Base-by-base conservation (phyloP, 2,329 filamentous ascomycete genomes). In the Penicillium crustosum region DNA sequence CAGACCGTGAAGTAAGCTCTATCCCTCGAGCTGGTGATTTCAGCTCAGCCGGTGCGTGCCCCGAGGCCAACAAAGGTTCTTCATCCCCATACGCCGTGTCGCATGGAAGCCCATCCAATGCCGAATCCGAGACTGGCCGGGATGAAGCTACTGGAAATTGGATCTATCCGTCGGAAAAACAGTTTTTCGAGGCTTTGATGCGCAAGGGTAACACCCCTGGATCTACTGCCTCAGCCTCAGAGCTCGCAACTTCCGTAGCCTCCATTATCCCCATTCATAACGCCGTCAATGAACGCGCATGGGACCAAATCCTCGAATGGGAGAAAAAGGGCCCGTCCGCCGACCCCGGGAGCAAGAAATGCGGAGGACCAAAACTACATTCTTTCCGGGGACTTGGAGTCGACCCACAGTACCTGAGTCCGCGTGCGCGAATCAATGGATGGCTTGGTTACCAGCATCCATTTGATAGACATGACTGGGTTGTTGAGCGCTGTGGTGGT, bases 131-230 rank as follows among this genome's bases (percentile, higher is more conserved):
- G 72, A 89, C 88, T 0, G 89, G 89, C 61, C 82, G 86, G 23
- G 87, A 91, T 68, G 79, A 82, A 50, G 73, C 78, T 38, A 85
- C 85, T 0, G 93, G 93, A 0, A 96, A 97, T 74, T 99, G 94
- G 94, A 88, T 99, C 60, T 99, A 99, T 76, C 94, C 94, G 0
- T 94, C 90, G 0, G 93, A 97, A 75, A 89, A 90, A 71, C 96
- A 97, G 87, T 99, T 99, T 81, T 97, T 97, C 78, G 90, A 96
- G 48, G 94, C 94, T 44, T 93, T 99, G 86, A 86, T 89, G 80
- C 88, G 93, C 72, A 99, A 99, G 77, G 89, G 91, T 77, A 86
- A 92, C 78, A 85, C 87, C 60, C 87, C 75, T 84, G 31, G 79
- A 82, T 77, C 76, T 8, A 68, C 74, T 2, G 64, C 69, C 21